Evolutionary conservation across 768 basidiomycete species (phyloP).

Genomic region (Mycena leptocephala): DNA sequence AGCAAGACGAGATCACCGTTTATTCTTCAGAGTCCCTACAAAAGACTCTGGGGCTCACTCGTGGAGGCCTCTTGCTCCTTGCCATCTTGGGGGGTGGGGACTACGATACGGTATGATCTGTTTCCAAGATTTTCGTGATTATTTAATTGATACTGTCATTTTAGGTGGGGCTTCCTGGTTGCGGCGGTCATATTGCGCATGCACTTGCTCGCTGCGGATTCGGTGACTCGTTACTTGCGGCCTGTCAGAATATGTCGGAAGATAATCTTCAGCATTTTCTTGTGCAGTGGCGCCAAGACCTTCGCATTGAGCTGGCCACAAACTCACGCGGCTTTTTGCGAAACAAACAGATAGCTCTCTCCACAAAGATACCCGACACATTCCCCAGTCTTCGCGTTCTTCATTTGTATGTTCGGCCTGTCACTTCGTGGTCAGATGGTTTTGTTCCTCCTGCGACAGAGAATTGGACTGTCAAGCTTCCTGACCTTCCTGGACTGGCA

Average conservation of each 20-base stretch:
- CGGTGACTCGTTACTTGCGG: constrained; percentile 65
- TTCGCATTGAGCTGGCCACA: constrained; percentile 23
- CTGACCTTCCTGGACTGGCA: constrained; percentile 15
- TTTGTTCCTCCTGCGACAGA: not conserved
- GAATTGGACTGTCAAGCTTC: constrained; percentile 25
- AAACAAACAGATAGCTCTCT: not conserved
- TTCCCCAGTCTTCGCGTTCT: constrained; percentile 26
- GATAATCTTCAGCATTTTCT: constrained; percentile 18
- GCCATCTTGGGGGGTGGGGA: constrained; percentile 55
- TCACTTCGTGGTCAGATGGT: constrained; percentile 25
- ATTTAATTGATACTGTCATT: not conserved
- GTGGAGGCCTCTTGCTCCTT: constrained; percentile 50
- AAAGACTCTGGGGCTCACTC: constrained; percentile 40
- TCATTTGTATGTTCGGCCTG: constrained; percentile 2
- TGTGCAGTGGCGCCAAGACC: constrained; percentile 10
- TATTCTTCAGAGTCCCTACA: constrained; percentile 37
- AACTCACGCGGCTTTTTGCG: constrained; percentile 26
- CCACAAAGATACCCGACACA: not conserved
- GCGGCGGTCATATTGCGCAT: constrained; percentile 66
- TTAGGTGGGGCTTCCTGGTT: constrained; percentile 50
- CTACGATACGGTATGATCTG: constrained; percentile 46
- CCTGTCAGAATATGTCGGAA: constrained; percentile 41
- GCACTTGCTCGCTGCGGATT: constrained; percentile 74
- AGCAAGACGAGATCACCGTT: constrained; percentile 57
- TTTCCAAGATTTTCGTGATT: too few relatives aligned